phyloP scores from a whole-genome alignment of 78 protist species.

The Polysphondylium violaceum region DNA sequence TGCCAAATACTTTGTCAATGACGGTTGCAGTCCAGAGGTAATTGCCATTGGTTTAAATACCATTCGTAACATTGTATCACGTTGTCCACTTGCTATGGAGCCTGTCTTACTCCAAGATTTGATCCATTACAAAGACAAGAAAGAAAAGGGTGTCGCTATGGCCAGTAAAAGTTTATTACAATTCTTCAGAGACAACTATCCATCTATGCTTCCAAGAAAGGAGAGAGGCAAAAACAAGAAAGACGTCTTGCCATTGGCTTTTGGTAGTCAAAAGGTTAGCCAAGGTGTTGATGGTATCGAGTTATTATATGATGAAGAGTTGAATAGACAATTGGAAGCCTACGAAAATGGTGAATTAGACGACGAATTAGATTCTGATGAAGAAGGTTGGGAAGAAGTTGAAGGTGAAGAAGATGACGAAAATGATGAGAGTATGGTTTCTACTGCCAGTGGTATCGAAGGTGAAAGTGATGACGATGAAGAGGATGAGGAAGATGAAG shows the following conservation, averaged over 20 bases:
- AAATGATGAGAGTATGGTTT: background rate
- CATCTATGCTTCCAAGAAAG: conserved; percentile 86
- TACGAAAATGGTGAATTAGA: conserved; percentile 56
- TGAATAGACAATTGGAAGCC: conserved; percentile 34
- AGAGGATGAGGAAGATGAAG: background rate
- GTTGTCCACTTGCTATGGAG: conserved; percentile 92
- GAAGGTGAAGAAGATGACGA: background rate
- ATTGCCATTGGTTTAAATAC: conserved; percentile 94
- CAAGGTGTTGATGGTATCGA: conserved; percentile 75
- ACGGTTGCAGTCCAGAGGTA: conserved; percentile 87
- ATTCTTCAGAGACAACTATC: conserved; percentile 86
- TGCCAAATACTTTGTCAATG: conserved; percentile 91
- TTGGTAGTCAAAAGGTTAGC: conserved; percentile 52
- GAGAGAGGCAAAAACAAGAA: conserved; percentile 76
- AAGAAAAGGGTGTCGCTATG: conserved; percentile 88
- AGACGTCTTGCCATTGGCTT: conserved; percentile 11
- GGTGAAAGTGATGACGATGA: conserved; percentile 45
- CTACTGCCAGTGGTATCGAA: background rate
- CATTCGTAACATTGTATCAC: conserved; percentile 86
- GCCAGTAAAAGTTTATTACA: conserved; percentile 89
- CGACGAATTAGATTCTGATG: conserved; percentile 30
- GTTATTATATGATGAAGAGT: conserved; percentile 55
- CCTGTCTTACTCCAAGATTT: conserved; percentile 85
- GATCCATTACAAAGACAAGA: conserved; percentile 73
- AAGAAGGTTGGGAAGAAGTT: conserved; percentile 25